These are phyloP conservation scores for Fusarium continuum DNA, from an alignment of 2,329 filamentous ascomycete species.

Conservation along the genomic window DNA sequence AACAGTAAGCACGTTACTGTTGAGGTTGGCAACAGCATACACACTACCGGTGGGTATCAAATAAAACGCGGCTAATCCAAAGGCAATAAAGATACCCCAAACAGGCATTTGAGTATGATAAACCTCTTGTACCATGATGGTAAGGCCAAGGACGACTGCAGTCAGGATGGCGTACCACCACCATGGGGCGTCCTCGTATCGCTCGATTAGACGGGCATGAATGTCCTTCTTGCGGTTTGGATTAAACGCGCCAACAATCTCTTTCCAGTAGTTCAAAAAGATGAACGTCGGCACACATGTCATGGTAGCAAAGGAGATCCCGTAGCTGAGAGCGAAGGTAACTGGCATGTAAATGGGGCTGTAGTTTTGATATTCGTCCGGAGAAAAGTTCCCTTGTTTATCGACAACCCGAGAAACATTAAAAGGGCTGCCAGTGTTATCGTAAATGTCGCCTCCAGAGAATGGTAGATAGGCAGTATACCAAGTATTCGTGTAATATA, in stretches of 20 bases:
- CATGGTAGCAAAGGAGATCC: not conserved
- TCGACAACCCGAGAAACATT: not conserved
- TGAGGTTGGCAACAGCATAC: not conserved
- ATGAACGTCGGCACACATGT: not conserved
- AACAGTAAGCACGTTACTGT: not conserved
- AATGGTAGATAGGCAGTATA: not conserved
- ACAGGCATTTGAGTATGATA: slow-evolving; percentile 1
- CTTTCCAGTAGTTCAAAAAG: not conserved
- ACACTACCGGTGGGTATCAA: not conserved
- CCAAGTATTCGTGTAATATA: slow-evolving; percentile 6
- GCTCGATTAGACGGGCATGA: not conserved
- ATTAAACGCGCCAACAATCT: not conserved
- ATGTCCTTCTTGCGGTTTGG: not conserved
- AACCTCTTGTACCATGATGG: not conserved
- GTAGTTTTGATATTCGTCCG: not conserved
- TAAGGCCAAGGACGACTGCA: not conserved
- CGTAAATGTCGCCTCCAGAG: not conserved
- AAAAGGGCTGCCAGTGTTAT: not conserved
- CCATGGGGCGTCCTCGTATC: not conserved
- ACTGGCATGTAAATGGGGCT: not conserved
- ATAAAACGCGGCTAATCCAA: not conserved
- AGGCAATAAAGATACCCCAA: not conserved
- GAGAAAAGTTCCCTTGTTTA: not conserved
- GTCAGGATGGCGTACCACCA: slow-evolving; percentile 1
- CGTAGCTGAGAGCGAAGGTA: not conserved